Conservation (phyloP, 805 yeast species). For the Starmera pachycereana region DNA sequence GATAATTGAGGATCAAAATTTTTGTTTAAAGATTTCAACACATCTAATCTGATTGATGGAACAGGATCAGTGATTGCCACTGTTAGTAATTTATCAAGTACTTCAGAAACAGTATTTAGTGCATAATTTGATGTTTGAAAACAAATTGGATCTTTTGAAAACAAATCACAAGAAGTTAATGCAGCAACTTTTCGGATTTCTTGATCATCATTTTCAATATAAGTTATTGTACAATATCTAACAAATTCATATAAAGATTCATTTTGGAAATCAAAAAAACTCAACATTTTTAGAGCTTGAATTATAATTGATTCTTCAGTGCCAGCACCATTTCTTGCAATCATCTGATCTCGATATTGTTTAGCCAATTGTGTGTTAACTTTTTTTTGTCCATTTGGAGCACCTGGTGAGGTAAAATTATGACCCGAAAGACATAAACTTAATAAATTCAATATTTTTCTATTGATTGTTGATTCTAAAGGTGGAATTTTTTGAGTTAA, state of each 20-base stretch:
- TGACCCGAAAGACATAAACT: slow-evolving; percentile 75
- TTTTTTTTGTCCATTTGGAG: slow-evolving; percentile 46
- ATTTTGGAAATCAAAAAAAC: slow-evolving; percentile 62
- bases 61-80: slow-evolving; percentile 83
- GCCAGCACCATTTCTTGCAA: slow-evolving; percentile 54
- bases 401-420: slow-evolving; percentile 74
- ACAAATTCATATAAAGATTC: slow-evolving; percentile 82
- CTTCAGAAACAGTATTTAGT: slow-evolving; percentile 73
- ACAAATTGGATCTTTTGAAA: slow-evolving; percentile 73
- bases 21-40: slow-evolving; percentile 60
- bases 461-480: slow-evolving; percentile 60
- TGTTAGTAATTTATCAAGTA: slow-evolving; percentile 68
- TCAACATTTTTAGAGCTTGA: slow-evolving; percentile 71
- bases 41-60: slow-evolving; percentile 76
- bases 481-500: slow-evolving; percentile 73
- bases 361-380: slow-evolving; percentile 60
- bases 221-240: slow-evolving; percentile 70
- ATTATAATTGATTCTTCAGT: slow-evolving; percentile 44
- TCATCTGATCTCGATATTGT: slow-evolving; percentile 67
- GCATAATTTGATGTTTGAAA: slow-evolving; percentile 75
- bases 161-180: slow-evolving; percentile 68
- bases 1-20: slow-evolving; percentile 86
- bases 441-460: slow-evolving; percentile 57
- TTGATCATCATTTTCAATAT: slow-evolving; percentile 71
- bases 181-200: slow-evolving; percentile 81